Percentiles rank a stretch among this genome's conserved stretches.
Conservation (phyloP, 345 rosid genomes). For the Cardamine chenopodiifolia region DNA sequence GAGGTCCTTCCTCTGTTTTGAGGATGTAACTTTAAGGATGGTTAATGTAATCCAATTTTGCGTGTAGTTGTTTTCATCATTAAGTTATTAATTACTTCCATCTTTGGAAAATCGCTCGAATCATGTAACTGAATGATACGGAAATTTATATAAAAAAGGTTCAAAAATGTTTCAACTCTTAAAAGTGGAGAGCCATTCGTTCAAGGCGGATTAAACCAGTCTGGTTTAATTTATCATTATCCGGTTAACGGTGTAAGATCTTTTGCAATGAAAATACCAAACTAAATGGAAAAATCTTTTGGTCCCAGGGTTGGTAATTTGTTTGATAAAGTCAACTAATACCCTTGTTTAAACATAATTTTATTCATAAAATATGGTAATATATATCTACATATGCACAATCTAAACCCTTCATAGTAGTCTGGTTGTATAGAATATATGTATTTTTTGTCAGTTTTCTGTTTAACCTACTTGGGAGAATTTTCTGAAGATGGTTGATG, state of each 20-base stretch:
- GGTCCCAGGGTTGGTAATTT: constrained; percentile 31
- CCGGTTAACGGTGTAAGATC: neutral
- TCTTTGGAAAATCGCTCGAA: neutral
- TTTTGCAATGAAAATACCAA: neutral
- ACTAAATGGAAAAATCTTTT: neutral
- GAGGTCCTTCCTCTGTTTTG: too few relatives aligned
- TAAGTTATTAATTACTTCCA: neutral
- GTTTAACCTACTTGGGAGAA: constrained; percentile 43
- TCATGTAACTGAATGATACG: neutral
- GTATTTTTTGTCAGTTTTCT: constrained; percentile 35
- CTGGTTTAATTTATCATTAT: neutral
- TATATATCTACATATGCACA: neutral
- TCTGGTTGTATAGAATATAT: neutral
- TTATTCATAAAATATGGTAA: neutral
- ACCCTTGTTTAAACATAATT: neutral
- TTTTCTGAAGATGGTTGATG: constrained; percentile 32
- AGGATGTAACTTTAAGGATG: neutral
- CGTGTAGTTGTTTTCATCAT: neutral
- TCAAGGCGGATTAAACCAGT: neutral
- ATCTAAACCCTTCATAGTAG: neutral
- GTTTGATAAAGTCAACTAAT: constrained; percentile 35
- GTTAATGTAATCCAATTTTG: neutral
- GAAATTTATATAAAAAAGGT: neutral
- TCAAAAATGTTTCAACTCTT: neutral
- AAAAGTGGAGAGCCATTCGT: neutral